Percentiles rank a stretch among this genome's conserved stretches.
Conservation (phyloP, 805 yeast genomes). For the Ogataea pignaliae region DNA sequence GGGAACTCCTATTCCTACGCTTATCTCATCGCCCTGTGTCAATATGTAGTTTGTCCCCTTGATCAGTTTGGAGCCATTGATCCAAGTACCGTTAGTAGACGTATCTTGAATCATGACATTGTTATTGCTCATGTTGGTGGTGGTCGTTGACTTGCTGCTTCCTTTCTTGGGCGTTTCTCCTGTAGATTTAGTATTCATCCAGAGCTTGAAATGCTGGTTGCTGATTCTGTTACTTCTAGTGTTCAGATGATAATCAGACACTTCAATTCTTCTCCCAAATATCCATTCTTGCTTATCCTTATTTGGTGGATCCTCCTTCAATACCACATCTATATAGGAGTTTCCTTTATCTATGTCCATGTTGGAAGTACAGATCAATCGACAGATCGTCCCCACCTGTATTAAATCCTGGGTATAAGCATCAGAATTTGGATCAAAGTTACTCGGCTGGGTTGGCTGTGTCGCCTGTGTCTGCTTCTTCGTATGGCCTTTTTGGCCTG, state of each 20-base stretch:
- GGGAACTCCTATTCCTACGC: conserved; percentile 83
- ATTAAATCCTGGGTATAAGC: conserved; percentile 23
- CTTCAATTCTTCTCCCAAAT: conserved; percentile 64
- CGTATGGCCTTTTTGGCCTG: not conserved
- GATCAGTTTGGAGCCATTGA: conserved; percentile 69
- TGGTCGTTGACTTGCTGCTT: conserved; percentile 2
- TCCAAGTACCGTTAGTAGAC: conserved; percentile 90
- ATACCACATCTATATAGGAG: conserved; percentile 29
- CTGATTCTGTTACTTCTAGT: conserved; percentile 62
- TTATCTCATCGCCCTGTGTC: conserved; percentile 89
- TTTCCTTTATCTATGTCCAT: conserved; percentile 18
- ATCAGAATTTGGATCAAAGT: conserved; percentile 23
- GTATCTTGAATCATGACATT: conserved; percentile 58
- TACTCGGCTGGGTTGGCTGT: conserved; percentile 36
- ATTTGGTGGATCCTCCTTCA: conserved; percentile 11
- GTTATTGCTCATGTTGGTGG: conserved; percentile 6
- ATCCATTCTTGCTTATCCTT: conserved; percentile 29
- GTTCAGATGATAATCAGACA: conserved; percentile 59
- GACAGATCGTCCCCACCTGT: conserved; percentile 30
- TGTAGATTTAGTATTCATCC: conserved; percentile 55
- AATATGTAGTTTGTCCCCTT: conserved; percentile 76
- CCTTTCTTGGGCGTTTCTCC: conserved; percentile 21
- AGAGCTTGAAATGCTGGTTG: conserved; percentile 63
- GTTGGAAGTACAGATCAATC: conserved; percentile 31
- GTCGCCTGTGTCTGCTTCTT: conserved; percentile 26